A percentile compares a stretch with the other conserved stretches of the same genome.
These are phyloP conservation scores for Turnera subulata DNA, from an alignment of 345 rosid species.

Conservation along the genomic window DNA sequence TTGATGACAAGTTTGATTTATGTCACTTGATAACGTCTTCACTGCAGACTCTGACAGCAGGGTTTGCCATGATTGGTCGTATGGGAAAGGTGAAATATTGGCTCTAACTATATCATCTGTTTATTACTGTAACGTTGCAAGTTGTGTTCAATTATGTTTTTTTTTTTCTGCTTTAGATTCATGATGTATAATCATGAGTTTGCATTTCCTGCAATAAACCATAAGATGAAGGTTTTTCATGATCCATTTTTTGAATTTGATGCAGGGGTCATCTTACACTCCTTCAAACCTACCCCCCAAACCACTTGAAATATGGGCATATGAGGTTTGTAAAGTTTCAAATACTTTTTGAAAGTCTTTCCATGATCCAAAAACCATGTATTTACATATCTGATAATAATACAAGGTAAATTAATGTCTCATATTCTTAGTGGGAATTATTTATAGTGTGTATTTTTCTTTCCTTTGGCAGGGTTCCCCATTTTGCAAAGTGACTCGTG, in stretches of 20 bases:
- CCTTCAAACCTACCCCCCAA: conserved; percentile 81
- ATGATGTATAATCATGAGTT: background rate
- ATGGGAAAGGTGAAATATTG: conserved; percentile 61
- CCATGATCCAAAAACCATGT: too few species aligned
- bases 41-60: conserved; percentile 88
- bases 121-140: background rate
- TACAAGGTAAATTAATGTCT: too few species aligned
- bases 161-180: background rate
- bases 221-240: background rate
- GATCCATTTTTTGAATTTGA: conserved; percentile 2
- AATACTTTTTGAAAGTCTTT: background rate
- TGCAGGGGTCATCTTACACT: conserved; percentile 68
- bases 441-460: background rate
- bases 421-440: too few species aligned
- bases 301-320: conserved; percentile 86
- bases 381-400: too few species aligned
- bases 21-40: conserved; percentile 3
- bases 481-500: conserved; percentile 78
- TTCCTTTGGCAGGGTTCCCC: conserved; percentile 65
- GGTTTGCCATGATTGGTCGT: conserved; percentile 83
- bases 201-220: background rate
- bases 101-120: conserved; percentile 4
- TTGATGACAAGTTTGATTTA: background rate
- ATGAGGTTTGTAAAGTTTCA: conserved; percentile 46
- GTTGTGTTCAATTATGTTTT: background rate